Evolutionary conservation across 768 basidiomycete species (phyloP).

Genomic region (Lactarius hatsudake): DNA sequence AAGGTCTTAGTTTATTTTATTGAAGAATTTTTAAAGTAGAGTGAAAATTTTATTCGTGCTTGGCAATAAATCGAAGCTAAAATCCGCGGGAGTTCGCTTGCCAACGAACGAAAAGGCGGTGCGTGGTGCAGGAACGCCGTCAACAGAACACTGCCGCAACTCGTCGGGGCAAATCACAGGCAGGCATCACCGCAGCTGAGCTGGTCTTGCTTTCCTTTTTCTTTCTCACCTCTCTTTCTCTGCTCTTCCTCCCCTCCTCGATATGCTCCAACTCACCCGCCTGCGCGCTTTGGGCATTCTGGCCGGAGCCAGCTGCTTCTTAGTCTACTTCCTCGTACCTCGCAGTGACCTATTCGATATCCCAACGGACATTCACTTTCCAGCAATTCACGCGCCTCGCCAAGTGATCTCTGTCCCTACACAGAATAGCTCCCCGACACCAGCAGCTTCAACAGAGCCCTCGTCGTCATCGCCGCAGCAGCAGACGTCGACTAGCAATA

Average conservation of each 20-base stretch:
- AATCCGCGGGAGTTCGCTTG: background rate
- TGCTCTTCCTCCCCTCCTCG: background rate
- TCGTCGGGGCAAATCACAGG: background rate
- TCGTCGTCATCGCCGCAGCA: background rate
- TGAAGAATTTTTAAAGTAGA: background rate
- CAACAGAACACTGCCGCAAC: conserved; percentile 1
- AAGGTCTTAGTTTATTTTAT: background rate
- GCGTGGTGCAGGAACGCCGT: background rate
- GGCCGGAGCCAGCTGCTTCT: conserved; percentile 30
- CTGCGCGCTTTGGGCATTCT: conserved; percentile 33
- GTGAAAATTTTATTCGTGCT: background rate
- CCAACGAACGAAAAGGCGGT: background rate
- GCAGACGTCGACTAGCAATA: conserved; percentile 6
- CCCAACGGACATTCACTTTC: background rate
- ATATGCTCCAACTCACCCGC: conserved; percentile 31
- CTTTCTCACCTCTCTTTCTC: background rate
- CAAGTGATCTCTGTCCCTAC: conserved; percentile 12
- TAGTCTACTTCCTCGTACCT: conserved; percentile 32
- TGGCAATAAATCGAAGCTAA: background rate
- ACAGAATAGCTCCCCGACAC: background rate
- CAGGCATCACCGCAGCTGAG: background rate
- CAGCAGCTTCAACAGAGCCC: background rate
- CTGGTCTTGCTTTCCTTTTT: background rate
- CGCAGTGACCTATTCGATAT: background rate
- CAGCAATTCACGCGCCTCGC: conserved; percentile 19